phyloP scores from a whole-genome alignment of 2,329 filamentous ascomycete genomes.

The Cercospora beticola region DNA sequence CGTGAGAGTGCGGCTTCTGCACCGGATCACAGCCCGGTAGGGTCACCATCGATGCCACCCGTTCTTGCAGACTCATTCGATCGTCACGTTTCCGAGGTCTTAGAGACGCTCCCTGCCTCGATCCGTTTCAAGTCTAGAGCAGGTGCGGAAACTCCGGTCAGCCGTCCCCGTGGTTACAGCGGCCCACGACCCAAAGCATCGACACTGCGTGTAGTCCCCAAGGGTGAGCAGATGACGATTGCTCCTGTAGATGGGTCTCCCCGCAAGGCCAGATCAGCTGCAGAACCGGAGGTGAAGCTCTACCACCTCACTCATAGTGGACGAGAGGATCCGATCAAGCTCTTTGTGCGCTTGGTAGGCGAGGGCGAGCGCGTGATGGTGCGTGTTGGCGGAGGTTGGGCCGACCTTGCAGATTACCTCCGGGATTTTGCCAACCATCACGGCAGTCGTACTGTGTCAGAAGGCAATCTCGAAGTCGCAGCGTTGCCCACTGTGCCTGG shows the following conservation, averaged over 20 bases:
- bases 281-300: slow-evolving; percentile 70
- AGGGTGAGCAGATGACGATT: slow-evolving; percentile 30
- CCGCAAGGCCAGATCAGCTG: slow-evolving; percentile 28
- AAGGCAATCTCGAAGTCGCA: slow-evolving; percentile 57
- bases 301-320: slow-evolving; percentile 87
- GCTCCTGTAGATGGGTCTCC: slow-evolving; percentile 40
- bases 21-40: not conserved
- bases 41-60: not conserved
- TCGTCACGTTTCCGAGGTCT: slow-evolving; percentile 47
- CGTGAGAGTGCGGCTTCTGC: slow-evolving; percentile 13
- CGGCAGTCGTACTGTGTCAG: slow-evolving; percentile 63
- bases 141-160: slow-evolving; percentile 40
- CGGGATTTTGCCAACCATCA: slow-evolving; percentile 93
- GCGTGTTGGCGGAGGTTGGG: slow-evolving; percentile 96
- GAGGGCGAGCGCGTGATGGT: slow-evolving; percentile 97
- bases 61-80: slow-evolving; percentile 52
- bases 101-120: slow-evolving; percentile 52
- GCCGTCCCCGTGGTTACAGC: slow-evolving; percentile 23
- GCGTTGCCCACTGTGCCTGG: slow-evolving; percentile 39
- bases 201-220: slow-evolving; percentile 15
- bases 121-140: slow-evolving; percentile 69
- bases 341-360: slow-evolving; percentile 90
- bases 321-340: slow-evolving; percentile 84
- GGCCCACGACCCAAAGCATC: slow-evolving; percentile 25
- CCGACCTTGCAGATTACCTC: slow-evolving; percentile 90